Conservation (phyloP, 2,329 filamentous ascomycete genomes). For the Beauveria australis region DNA sequence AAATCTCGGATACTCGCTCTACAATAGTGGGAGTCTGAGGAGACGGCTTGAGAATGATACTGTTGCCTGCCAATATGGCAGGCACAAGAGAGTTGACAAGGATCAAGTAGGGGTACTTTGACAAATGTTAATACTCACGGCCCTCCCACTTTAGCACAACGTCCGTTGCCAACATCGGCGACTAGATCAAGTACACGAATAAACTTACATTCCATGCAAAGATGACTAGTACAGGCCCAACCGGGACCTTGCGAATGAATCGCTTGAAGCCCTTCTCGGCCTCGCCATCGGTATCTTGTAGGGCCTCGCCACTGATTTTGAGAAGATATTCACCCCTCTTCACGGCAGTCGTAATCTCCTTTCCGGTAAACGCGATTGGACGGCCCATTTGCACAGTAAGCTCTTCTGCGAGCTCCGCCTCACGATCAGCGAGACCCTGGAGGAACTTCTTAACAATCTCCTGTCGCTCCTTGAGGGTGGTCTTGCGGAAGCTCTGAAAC, state of each 20-base stretch:
- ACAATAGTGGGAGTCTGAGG: constrained; percentile 90
- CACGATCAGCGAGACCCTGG: constrained; percentile 57
- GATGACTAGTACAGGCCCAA: constrained; percentile 80
- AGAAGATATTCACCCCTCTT: constrained; percentile 80
- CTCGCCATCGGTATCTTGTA: constrained; percentile 76
- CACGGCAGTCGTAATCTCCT: constrained; percentile 77
- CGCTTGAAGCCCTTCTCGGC: constrained; percentile 81
- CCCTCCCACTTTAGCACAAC: neutral
- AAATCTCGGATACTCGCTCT: constrained; percentile 72
- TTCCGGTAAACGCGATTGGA: constrained; percentile 77
- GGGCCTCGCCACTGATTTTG: constrained; percentile 69
- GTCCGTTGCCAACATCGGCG: constrained; percentile 9
- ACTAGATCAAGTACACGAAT: neutral
- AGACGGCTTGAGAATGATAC: constrained; percentile 88
- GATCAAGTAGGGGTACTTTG: constrained; percentile 86
- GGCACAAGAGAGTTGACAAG: constrained; percentile 88
- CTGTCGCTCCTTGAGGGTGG: constrained; percentile 66
- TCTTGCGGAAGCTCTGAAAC: constrained; percentile 70
- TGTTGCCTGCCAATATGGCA: constrained; percentile 82
- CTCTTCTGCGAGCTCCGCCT: constrained; percentile 76
- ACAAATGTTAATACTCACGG: neutral
- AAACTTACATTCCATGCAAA: constrained; percentile 89
- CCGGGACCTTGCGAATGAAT: constrained; percentile 79
- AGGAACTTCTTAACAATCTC: constrained; percentile 75
- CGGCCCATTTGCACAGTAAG: constrained; percentile 93